Percentiles rank a stretch among this genome's conserved stretches.
Conservation (phyloP, 2,329 filamentous ascomycete species). For the Xylariaceae sp. region DNA sequence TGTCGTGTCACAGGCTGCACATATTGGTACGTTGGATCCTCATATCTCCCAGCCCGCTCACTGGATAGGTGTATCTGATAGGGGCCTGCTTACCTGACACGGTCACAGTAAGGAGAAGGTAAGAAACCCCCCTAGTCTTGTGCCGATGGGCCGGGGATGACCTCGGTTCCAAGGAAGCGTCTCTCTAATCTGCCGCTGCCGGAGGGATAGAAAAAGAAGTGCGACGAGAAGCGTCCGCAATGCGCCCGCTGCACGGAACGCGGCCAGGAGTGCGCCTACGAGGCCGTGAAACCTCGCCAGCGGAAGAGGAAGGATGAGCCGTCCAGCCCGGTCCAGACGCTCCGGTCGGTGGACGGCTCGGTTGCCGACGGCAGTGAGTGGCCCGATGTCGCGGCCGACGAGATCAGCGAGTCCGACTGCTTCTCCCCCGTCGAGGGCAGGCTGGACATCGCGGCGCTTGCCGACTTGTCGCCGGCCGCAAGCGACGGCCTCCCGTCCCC, state of each 20-base stretch:
- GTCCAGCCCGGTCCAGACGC: slow-evolving; percentile 9
- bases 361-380: slow-evolving; percentile 13
- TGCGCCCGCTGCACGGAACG: slow-evolving; percentile 45
- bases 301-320: slow-evolving; percentile 30
- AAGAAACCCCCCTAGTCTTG: slow-evolving; percentile 17
- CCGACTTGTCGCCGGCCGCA: slow-evolving; percentile 10
- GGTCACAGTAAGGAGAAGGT: slow-evolving; percentile 46
- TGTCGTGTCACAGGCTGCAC: slow-evolving; percentile 39
- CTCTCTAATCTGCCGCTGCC: slow-evolving; percentile 7
- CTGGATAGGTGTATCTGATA: slow-evolving; percentile 3
- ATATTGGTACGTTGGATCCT: slow-evolving; percentile 40
- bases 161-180: too few relatives aligned
- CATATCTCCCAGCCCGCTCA: slow-evolving; percentile 1
- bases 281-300: slow-evolving; percentile 37
- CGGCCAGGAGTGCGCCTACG: slow-evolving; percentile 41
- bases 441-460: slow-evolving; percentile 9
- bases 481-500: slow-evolving; percentile 23
- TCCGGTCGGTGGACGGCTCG: slow-evolving; percentile 6
- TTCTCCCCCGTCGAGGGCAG: slow-evolving; percentile 14
- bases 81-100: slow-evolving; percentile 13
- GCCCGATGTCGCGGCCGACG: slow-evolving; percentile 11
- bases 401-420: slow-evolving; percentile 13
- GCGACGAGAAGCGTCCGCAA: slow-evolving; percentile 43
- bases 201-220: slow-evolving; percentile 48
- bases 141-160: too few relatives aligned